These are phyloP conservation scores for Sarcomyxa edulis DNA, from an alignment of 768 basidiomycete genomes.

Conservation along the genomic window DNA sequence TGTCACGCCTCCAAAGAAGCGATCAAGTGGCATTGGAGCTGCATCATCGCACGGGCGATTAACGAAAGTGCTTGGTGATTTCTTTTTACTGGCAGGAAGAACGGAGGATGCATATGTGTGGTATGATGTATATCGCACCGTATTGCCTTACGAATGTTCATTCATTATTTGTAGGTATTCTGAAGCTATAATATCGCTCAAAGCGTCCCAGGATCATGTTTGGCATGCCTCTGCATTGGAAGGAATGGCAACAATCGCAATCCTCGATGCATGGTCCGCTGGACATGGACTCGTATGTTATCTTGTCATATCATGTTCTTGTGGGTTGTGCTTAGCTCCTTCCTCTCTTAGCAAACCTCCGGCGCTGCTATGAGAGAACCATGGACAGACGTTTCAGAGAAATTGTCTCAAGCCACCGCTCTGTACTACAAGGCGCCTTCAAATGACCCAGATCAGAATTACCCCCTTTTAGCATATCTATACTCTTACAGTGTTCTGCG, in stretches of 20 bases:
- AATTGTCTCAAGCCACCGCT: constrained; percentile 55
- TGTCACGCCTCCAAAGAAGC: constrained; percentile 49
- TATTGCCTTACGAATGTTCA: not conserved
- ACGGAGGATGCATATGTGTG: constrained; percentile 77
- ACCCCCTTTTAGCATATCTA: constrained; percentile 60
- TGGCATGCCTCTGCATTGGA: constrained; percentile 93
- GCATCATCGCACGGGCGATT: constrained; percentile 81
- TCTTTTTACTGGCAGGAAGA: constrained; percentile 85
- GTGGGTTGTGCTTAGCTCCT: constrained; percentile 4
- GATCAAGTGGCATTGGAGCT: constrained; percentile 56
- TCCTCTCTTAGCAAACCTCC: constrained; percentile 47
- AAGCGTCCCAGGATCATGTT: constrained; percentile 64
- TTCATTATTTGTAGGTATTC: constrained; percentile 55
- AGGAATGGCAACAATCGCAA: constrained; percentile 71
- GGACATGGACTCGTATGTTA: constrained; percentile 65
- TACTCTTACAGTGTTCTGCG: constrained; percentile 67
- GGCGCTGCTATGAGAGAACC: constrained; percentile 51
- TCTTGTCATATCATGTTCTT: constrained; percentile 7
- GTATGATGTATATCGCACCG: no score
- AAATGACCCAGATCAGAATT: constrained; percentile 51
- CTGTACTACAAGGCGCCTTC: constrained; percentile 60
- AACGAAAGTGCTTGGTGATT: constrained; percentile 84
- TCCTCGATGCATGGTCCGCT: constrained; percentile 82
- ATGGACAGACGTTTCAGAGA: constrained; percentile 77
- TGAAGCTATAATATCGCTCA: constrained; percentile 78